A percentile compares a stretch with the other conserved stretches of the same genome.
These are phyloP conservation scores for Rhamnella rubrinervis DNA, from an alignment of 331 rosid genomes.

Conservation along the genomic window DNA sequence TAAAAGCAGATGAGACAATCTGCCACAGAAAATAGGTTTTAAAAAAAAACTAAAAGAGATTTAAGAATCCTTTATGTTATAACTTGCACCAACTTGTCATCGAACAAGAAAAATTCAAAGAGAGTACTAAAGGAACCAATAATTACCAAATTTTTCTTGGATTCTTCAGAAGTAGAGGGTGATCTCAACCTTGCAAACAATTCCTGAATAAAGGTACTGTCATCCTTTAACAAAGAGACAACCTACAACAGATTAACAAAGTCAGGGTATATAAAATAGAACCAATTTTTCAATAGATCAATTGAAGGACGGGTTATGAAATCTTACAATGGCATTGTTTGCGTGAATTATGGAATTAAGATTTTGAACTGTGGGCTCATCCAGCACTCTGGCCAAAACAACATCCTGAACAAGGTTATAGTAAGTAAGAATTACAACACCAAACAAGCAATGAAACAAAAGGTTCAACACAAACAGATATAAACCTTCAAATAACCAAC, in stretches of 20 bases:
- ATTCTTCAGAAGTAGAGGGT: constrained; percentile 63
- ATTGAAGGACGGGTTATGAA: constrained; percentile 7
- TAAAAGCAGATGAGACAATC: no score
- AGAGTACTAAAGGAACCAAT: constrained; percentile 7
- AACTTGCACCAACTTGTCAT: not conserved
- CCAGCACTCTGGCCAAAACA: constrained; percentile 81
- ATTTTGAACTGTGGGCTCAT: constrained; percentile 76
- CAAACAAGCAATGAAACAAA: constrained; percentile 11
- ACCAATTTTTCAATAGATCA: constrained; percentile 6
- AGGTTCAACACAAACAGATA: constrained; percentile 6
- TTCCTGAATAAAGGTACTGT: constrained; percentile 85
- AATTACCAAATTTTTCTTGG: constrained; percentile 85
- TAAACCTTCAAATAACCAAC: constrained; percentile 89
- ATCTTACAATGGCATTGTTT: constrained; percentile 80
- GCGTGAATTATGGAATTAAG: constrained; percentile 83
- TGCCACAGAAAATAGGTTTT: no score
- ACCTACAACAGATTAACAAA: constrained; percentile 52
- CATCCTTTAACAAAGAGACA: constrained; percentile 85
- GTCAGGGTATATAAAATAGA: constrained; percentile 17
- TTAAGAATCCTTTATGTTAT: no score
- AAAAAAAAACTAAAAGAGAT: no score
- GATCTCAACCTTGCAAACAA: constrained; percentile 78
- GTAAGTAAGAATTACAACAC: constrained; percentile 28
- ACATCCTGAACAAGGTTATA: constrained; percentile 64
- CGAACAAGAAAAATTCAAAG: constrained; percentile 18